Base-by-base conservation (phyloP, 768 basidiomycete species). In the Saitozyma sp. region DNA sequence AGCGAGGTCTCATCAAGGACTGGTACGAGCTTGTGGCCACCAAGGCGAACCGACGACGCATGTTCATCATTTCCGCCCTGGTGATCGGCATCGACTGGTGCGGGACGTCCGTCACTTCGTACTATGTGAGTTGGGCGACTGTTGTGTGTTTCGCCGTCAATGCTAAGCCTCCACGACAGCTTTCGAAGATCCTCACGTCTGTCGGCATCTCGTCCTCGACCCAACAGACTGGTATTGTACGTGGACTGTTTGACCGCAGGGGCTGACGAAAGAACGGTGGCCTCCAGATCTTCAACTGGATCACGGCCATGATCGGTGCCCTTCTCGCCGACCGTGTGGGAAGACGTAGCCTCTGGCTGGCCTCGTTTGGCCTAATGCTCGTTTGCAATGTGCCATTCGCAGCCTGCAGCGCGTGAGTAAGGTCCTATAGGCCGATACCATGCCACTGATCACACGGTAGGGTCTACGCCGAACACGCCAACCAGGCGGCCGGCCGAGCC, bases 1-100 rank as follows among this genome's bases (percentile, higher is more conserved):
- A 63, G 51, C 61, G 13, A 56, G 59, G n/a, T 69, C 70, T 43
- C 71, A 66, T 50, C 20, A 46, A 16, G 57, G 54, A 3, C 51
- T 71, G 8, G 66, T 74, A 64, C 37, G 20, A 46, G n/a, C 45
- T 46, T n/a, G 10, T 46, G 45, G 45, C 45, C 1, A 60, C 53
- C 38, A 45, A n/a, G 13, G 73, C 67, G n/a, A 74, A 74, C 59
- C 58, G 53, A 7, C 52, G 54, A 41, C 63, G 73, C 20, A 66
- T 74, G 66, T 42, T 40, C 10, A 55, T 67, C 54, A 67, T 71
- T 51, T 66, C 65, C 43, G 64, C 66, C 52, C 56, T 67, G 41
- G 68, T 64, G 50, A 74, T 75, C 65, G 73, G 74, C 71, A 71
- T 69, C 38, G 77, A 79, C 52, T 74, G 78, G 69, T 74, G 75